Evolutionary conservation across 306 rosid genomes (phyloP).

Genomic region (Trichosanthes cucumerina): DNA sequence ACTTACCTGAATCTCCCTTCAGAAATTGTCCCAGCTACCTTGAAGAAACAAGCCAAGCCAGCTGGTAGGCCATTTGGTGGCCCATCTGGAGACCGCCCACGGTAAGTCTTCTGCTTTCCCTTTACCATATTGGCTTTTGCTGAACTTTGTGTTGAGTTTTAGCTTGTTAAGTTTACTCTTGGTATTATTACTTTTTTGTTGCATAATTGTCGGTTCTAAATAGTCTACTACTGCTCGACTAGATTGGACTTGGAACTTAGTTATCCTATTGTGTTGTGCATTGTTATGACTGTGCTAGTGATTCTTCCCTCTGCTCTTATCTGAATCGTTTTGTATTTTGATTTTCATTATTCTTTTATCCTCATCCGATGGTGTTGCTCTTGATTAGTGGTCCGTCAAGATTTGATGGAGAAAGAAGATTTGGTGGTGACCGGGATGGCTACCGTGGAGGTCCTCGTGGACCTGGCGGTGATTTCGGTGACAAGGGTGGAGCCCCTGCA

Average conservation of each 20-base stretch:
- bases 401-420: constrained; percentile 38
- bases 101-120: too few relatives aligned
- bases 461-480: constrained; percentile 40
- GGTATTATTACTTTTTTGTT: not conserved
- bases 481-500: constrained; percentile 43
- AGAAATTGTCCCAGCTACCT: constrained; percentile 80
- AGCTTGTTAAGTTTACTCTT: not conserved
- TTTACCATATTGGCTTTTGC: not conserved
- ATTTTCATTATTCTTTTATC: not conserved
- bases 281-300: not conserved
- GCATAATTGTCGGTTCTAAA: not conserved
- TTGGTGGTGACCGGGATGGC: constrained; percentile 41
- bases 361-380: not conserved
- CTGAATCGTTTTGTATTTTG: not conserved
- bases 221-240: not conserved
- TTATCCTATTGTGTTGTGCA: too few relatives aligned
- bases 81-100: constrained; percentile 76
- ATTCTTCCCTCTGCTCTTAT: not conserved
- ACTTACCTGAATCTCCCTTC: constrained; percentile 87
- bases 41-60: constrained; percentile 73
- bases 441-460: constrained; percentile 45
- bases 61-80: constrained; percentile 63
- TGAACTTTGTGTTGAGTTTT: not conserved
- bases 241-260: not conserved
- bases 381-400: constrained; percentile 35